Evolutionary conservation across 1,284 basidiomycete species (phyloP).

Genomic region (Leccinum insolens): DNA sequence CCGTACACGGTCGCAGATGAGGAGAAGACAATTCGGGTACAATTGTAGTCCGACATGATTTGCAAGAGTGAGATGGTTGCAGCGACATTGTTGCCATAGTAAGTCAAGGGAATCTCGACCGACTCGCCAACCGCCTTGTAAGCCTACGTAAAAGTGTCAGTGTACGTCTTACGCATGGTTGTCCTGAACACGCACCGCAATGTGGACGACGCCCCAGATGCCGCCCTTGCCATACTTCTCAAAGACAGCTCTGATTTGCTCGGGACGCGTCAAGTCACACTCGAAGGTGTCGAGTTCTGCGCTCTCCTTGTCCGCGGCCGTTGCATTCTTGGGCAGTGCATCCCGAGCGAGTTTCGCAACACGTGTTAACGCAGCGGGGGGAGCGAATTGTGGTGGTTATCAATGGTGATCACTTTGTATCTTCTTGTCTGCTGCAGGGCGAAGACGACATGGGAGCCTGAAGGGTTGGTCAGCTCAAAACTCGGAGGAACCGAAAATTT

Average conservation of each 20-base stretch:
- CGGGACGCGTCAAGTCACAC: constrained; percentile 76
- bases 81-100: constrained; percentile 90
- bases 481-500: background rate
- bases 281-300: constrained; percentile 71
- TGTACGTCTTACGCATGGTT: background rate
- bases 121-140: constrained; percentile 99
- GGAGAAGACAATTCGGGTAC: constrained; percentile 91
- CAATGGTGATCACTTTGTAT: constrained; percentile 91
- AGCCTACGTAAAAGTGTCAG: constrained; percentile 54
- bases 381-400: constrained; percentile 92
- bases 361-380: constrained; percentile 68
- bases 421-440: constrained; percentile 83
- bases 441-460: constrained; percentile 91
- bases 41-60: constrained; percentile 84
- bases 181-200: constrained; percentile 66
- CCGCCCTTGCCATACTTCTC: constrained; percentile 85
- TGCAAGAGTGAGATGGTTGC: constrained; percentile 85
- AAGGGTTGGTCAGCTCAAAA: constrained; percentile 18
- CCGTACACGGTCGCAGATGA: constrained; percentile 99
- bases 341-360: constrained; percentile 80
- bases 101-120: constrained; percentile 91
- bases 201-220: constrained; percentile 97
- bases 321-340: constrained; percentile 64
- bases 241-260: constrained; percentile 78
- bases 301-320: constrained; percentile 65